Evolutionary conservation across 768 basidiomycete species (phyloP), one percentile per base, ranked within the genome.

Genomic region (Lactarius akahatsu): DNA sequence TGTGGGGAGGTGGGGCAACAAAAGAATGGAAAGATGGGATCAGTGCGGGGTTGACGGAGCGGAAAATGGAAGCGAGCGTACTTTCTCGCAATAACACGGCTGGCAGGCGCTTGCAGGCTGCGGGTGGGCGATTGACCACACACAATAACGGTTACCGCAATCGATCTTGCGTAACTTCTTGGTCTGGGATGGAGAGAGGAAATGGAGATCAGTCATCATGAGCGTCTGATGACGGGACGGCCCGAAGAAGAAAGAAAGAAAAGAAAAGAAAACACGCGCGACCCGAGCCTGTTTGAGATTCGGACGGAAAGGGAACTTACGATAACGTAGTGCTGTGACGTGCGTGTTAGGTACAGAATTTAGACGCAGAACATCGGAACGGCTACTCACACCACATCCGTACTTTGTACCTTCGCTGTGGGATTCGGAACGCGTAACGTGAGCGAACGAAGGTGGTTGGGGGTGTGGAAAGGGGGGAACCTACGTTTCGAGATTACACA

Each of bases 351-450:
- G 57, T 28, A 56, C 60, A 69, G 59, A 68, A 70, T 71, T 76
- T 72, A 76, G 72, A 52, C 62, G 59, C 45, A 43, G 59, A 43
- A 67, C 30, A 30, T 41, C 68, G 68, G 66, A 65, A 56, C 60
- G 70, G 66, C 52, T 41, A 74, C 75, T 65, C 72, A 78, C 77
- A 67, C 90, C 90, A 75, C 91, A 92, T 73, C 87, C 89, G 73
- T 86, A 80, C 78, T 86, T 85, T 68, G 83, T 86, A 69, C 88
- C 90, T 82, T 90, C 87, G 72, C 90, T 91, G 78, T 15, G 45
- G 64, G 63, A 64, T 72, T 56, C 70, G 64, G 69, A 65, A 75
- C 57, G 47, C 69, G 71, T 32, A 66, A 41, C 67, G 66, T 65
- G 55, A 72, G 63, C 66, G 59, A 71, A 61, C 65, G 59, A 61